A percentile compares a stretch with the other conserved stretches of the same genome.
phyloP scores from a whole-genome alignment of 176 grass and related monocot species.

The Secale cereale region DNA sequence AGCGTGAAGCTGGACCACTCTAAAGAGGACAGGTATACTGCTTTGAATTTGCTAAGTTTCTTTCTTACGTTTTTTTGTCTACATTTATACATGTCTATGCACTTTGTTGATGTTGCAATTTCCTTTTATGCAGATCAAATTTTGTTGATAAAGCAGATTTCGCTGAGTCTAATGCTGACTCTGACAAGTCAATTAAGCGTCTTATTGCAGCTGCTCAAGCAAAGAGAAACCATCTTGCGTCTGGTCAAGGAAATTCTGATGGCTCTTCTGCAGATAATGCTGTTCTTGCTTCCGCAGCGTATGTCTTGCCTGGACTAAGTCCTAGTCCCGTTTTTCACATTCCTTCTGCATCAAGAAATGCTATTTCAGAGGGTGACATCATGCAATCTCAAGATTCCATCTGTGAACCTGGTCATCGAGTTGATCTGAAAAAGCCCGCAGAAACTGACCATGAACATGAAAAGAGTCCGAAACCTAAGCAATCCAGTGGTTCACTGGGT shows the following conservation, averaged over 20 bases:
- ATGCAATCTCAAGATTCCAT: constrained; percentile 36
- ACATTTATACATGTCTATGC: background rate
- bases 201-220: constrained; percentile 98
- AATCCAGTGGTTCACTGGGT: constrained; percentile 38
- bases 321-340: constrained; percentile 61
- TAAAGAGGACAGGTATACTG: constrained; percentile 63
- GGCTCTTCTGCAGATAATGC: constrained; percentile 37
- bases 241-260: constrained; percentile 68
- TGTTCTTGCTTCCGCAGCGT: constrained; percentile 47
- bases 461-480: constrained; percentile 49
- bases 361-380: constrained; percentile 46
- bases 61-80: background rate
- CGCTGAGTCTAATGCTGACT: constrained; percentile 28
- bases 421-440: constrained; percentile 43
- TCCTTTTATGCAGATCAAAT: constrained; percentile 45
- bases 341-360: constrained; percentile 58
- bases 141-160: constrained; percentile 45
- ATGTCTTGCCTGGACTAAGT: constrained; percentile 63
- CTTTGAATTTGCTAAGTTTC: constrained; percentile 1
- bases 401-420: constrained; percentile 35
- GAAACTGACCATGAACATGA: constrained; percentile 54
- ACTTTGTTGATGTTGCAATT: constrained; percentile 24
- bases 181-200: constrained; percentile 80
- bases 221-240: constrained; percentile 77
- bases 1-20: constrained; percentile 44